Percentiles rank a stretch among this genome's conserved stretches.
Evolutionary conservation across 2,329 filamentous ascomycete genomes (phyloP).

Genomic region (Aspergillus novofumigatus): DNA sequence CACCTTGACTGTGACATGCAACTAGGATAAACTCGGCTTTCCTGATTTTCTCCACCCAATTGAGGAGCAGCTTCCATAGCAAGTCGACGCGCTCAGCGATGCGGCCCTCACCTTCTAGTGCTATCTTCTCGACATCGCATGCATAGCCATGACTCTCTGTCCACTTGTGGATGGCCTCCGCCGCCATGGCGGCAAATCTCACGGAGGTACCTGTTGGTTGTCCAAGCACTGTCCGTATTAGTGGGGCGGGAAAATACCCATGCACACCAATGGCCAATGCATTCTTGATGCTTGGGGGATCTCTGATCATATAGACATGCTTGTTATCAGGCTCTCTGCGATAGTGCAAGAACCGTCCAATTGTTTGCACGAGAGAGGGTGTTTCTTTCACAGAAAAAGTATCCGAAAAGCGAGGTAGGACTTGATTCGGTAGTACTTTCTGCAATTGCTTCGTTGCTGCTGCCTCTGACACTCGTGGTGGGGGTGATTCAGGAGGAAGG

Average conservation of each 20-base stretch:
- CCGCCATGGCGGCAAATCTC: conserved; percentile 83
- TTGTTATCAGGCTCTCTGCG: conserved; percentile 57
- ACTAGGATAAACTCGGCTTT: conserved; percentile 84
- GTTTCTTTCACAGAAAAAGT: conserved; percentile 43
- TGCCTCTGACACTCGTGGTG: conserved; percentile 27
- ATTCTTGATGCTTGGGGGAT: conserved; percentile 70
- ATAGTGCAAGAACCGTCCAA: conserved; percentile 43
- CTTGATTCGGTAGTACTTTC: conserved; percentile 41
- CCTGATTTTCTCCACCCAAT: conserved; percentile 89
- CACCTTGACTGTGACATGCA: conserved; percentile 94
- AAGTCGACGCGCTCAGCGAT: conserved; percentile 86
- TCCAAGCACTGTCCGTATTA: conserved; percentile 85
- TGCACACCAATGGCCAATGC: conserved; percentile 93
- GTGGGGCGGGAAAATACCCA: conserved; percentile 82
- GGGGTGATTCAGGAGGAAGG: conserved; percentile 10
- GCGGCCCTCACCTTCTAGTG: conserved; percentile 89
- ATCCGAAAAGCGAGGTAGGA: conserved; percentile 46
- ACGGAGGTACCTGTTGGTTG: conserved; percentile 95
- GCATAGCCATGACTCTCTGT: conserved; percentile 66
- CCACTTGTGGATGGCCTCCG: conserved; percentile 80
- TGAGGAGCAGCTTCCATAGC: conserved; percentile 88
- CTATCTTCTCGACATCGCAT: conserved; percentile 88
- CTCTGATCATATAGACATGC: conserved; percentile 68
- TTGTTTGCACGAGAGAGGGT: conserved; percentile 62
- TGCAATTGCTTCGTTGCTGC: conserved; percentile 34